Evolutionary conservation across 495 filamentous ascomycete species (phyloP).

Genomic region (Pseudomonodictys pantanalensis): DNA sequence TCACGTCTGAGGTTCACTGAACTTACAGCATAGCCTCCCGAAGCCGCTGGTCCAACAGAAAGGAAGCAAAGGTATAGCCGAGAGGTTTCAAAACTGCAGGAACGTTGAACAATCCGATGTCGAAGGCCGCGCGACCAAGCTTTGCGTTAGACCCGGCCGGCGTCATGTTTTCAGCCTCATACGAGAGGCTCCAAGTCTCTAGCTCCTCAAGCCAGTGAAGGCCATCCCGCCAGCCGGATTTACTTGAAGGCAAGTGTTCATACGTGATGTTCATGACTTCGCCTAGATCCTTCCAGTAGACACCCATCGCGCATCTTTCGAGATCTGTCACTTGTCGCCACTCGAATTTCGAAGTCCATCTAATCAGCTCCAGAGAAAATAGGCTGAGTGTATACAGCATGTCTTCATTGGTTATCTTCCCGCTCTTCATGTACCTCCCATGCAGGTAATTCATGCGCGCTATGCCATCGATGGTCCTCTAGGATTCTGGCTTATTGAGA

Average conservation of each 20-base stretch:
- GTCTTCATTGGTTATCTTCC: conserved; percentile 61
- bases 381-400: conserved; percentile 66
- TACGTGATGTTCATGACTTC: conserved; percentile 18
- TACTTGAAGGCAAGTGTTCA: neutral
- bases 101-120: neutral
- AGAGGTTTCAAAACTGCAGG: neutral
- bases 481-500: conserved; percentile 43
- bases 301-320: conserved; percentile 51
- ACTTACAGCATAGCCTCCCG: neutral
- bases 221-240: conserved; percentile 1
- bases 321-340: conserved; percentile 62
- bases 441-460: conserved; percentile 69
- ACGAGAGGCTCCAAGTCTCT: conserved; percentile 4
- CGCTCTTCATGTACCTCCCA: conserved; percentile 47
- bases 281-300: conserved; percentile 19
- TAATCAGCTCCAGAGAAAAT: conserved; percentile 58
- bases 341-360: conserved; percentile 59
- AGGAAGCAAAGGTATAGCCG: neutral
- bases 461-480: conserved; percentile 51
- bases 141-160: conserved; percentile 40
- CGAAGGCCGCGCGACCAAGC: neutral
- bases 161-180: conserved; percentile 50
- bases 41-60: neutral
- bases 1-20: neutral
- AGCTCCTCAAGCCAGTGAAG: conserved; percentile 19